Evolutionary conservation across 208 protist genomes (phyloP), one percentile per base, ranked within the genome.

Genomic region (Leishmania arabica): DNA sequence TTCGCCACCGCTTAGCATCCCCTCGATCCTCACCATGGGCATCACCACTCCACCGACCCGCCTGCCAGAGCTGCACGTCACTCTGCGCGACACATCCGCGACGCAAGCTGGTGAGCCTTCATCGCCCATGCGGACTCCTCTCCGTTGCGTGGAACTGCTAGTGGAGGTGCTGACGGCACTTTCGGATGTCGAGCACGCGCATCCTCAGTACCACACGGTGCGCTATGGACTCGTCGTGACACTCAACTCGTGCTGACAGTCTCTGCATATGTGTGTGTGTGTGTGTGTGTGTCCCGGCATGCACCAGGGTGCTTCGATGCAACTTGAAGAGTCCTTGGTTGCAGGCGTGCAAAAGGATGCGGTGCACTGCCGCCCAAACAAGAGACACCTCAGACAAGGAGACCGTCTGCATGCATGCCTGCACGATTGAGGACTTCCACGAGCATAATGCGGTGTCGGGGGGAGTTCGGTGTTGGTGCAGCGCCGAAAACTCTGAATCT

Each of bases 161-260:
- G 51, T 68, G 49, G 80, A 80, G 31, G 75, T 84, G 80, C 47
- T 65, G 24, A 80, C 80, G 1, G 64, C 80, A 21, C 58, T 84
- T 66, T 51, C 80, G 27, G 58, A 71, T 9, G 42, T 70, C 17
- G 31, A 17, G 9, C 17, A 76, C 13, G 34, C 31, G 31, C 69
- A 1, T 1, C 45, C 17, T 7, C 54, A 62, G 58, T 84, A 84
- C 17, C 49, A 80, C 47, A 0, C 49, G 0, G 75, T 84, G 42
- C 40, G 24, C 21, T 78, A 47, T 69, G 80, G 80, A 15, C 53
- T 84, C 40, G 62, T 75, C 1, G 58, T 84, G 60, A 47, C 74
- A 49, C 42, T 80, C 8, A 60, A 53, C n/a, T 53, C 75, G n/a
- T 58, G 56, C 31, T 58, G 74, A 40, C 5, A 27, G 19, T 9